phyloP scores from a whole-genome alignment of 768 basidiomycete species.

The Filobasidium wieringae region DNA sequence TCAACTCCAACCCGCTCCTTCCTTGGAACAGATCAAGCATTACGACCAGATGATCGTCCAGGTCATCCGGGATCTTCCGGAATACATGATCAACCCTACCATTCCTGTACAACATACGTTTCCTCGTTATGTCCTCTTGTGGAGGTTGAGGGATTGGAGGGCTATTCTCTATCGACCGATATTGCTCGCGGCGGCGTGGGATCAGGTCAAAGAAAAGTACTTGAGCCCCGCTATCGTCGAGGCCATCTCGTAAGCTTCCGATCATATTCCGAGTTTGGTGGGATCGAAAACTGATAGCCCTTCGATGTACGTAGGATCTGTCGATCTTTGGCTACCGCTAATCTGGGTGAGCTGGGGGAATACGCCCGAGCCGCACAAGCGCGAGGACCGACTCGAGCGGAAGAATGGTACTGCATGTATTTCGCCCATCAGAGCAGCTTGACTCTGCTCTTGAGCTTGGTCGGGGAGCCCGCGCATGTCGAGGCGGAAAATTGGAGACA shows the following conservation, averaged over 20 bases:
- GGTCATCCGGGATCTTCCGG: constrained; percentile 5
- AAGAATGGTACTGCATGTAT: constrained; percentile 18
- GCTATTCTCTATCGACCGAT: constrained; percentile 16
- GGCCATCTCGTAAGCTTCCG: constrained; percentile 9
- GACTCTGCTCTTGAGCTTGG: constrained; percentile 15
- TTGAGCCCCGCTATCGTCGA: not conserved
- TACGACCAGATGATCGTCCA: constrained; percentile 12
- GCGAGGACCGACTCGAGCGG: not conserved
- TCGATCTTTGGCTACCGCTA: constrained; percentile 9
- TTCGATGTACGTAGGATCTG: constrained; percentile 9
- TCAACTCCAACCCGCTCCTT: constrained; percentile 7
- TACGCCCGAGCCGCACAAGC: not conserved
- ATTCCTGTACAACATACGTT: not conserved
- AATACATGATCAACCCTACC: not conserved
- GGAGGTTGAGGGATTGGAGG: constrained; percentile 12
- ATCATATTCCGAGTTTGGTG: no score
- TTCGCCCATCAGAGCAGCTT: constrained; percentile 14
- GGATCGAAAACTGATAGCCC: no score
- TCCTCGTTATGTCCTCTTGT: not conserved
- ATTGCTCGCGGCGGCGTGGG: constrained; percentile 18
- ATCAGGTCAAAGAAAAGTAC: not conserved
- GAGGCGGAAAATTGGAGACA: constrained; percentile 5
- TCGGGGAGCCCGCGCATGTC: constrained; percentile 15
- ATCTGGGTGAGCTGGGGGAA: constrained; percentile 10
- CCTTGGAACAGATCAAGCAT: constrained; percentile 14